These are phyloP conservation scores for Phytophthora meadii DNA, from an alignment of 352 stramenopile genomes.

Conservation along the genomic window DNA sequence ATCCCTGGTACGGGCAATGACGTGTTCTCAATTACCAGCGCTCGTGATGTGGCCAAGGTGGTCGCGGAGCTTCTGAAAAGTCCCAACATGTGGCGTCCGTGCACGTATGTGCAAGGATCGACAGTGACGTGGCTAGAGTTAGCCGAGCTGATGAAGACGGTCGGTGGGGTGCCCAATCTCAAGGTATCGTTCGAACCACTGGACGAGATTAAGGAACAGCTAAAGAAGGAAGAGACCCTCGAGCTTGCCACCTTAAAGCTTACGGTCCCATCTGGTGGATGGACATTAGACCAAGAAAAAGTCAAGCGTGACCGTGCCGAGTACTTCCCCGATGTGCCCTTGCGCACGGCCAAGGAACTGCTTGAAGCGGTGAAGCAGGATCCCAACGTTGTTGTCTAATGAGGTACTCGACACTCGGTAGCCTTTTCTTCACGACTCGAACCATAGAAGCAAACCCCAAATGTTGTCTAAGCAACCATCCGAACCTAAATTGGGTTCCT, in stretches of 20 bases:
- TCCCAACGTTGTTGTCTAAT: constrained; percentile 6
- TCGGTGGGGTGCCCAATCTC: background rate
- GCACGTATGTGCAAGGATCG: constrained; percentile 42
- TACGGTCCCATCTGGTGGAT: too few species aligned
- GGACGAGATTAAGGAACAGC: background rate
- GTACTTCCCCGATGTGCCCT: constrained; percentile 37
- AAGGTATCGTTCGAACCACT: background rate
- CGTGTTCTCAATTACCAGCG: constrained; percentile 31
- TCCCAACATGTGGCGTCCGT: constrained; percentile 34
- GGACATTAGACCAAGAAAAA: too few species aligned
- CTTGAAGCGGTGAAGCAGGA: constrained; percentile 29
- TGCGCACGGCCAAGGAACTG: constrained; percentile 37
- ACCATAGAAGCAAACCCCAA: too few species aligned
- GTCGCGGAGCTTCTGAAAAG: constrained; percentile 32
- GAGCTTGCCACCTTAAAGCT: too few species aligned
- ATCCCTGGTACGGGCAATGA: constrained; percentile 46
- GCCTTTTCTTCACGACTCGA: background rate
- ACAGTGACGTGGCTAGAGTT: constrained; percentile 46
- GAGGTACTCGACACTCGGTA: too few species aligned
- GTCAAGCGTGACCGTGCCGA: constrained; percentile 25
- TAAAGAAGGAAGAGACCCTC: too few species aligned
- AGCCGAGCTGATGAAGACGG: constrained; percentile 29
- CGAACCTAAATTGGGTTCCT: too few species aligned
- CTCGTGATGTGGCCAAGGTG: constrained; percentile 31
- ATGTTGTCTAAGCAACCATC: too few species aligned